Evolutionary conservation across 2,329 filamentous ascomycete genomes (phyloP), one percentile per base, ranked within the genome.

Genomic region (Sporothrix protearum): DNA sequence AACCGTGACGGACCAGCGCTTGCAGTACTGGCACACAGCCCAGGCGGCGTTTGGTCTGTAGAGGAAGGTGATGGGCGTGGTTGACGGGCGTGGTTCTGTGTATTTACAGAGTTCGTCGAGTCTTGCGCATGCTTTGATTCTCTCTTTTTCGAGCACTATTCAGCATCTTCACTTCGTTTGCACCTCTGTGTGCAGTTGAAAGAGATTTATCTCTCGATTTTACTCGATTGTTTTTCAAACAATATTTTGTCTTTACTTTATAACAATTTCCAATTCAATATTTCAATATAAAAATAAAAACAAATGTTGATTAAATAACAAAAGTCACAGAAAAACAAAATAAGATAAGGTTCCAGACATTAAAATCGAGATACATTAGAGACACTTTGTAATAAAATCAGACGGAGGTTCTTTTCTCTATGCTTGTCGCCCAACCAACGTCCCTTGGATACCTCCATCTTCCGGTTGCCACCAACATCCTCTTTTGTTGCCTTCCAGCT

Each of bases 21-120:
- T 75, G 64, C 80, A 74, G 0, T 85, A 84, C 77, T 84, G 85
- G 78, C 74, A 73, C 4, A 73, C 78, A 3, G 86, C 86, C 1
- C 86, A 86, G 82, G 49, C 73, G 53, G 85, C 83, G 0, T 86
- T 87, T 76, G 78, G 76, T 4, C 73, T 86, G 28, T 77, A 47
- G 42, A 45, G 55, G 6, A 12, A 16, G 8, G 59, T 42, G 12
- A 10, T n/a, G 28, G 33, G 8, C 7, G 28, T n/a, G n/a, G n/a
- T n/a, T n/a, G n/a, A n/a, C n/a, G n/a, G n/a, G n/a, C n/a, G n/a
- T n/a, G n/a, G n/a, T n/a, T n/a, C 4, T 33, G 10, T 36, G 5
- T 10, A 6, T 33, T 16, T 10, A 10, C 7, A 57, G 42, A 4
- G 47, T 16, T n/a, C 2, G 2, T 69, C n/a, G n/a, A n/a, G n/a